Percentiles rank a stretch among this genome's conserved stretches.
These are phyloP conservation scores for Eimeria maxima DNA, from an alignment of 169 alveolate species.

Conservation along the genomic window DNA sequence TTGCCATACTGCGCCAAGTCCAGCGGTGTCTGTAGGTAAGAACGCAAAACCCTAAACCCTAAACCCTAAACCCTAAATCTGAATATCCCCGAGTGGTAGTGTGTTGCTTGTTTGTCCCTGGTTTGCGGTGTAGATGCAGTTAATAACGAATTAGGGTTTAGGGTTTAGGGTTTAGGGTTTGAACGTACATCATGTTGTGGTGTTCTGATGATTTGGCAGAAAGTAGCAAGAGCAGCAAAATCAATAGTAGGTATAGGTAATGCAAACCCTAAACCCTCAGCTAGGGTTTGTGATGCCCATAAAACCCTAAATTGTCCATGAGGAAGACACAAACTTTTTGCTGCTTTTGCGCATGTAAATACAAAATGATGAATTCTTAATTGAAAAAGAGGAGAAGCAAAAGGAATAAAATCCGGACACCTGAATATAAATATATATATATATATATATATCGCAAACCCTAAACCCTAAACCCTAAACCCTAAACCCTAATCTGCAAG, in stretches of 20 bases:
- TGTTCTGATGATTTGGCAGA: conserved; percentile 25
- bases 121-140: not conserved
- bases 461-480: conserved; percentile 30
- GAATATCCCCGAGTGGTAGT: no score
- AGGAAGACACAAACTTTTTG: not conserved
- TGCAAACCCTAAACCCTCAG: conserved; percentile 13
- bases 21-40: conserved; percentile 13
- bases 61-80: conserved; percentile 32
- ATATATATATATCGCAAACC: no score
- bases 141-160: not conserved
- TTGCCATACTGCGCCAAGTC: conserved; percentile 43
- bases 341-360: conserved; percentile 3
- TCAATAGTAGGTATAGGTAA: not conserved
- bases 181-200: conserved; percentile 8
- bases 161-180: conserved; percentile 20
- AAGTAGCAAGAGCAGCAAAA: conserved; percentile 10
- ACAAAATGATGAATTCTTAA: not conserved
- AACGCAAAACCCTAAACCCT: conserved; percentile 31
- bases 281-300: conserved; percentile 39
- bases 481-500: conserved; percentile 1
- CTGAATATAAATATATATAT: no score
- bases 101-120: no score
- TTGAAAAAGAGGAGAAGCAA: not conserved
- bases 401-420: conserved; percentile 27
- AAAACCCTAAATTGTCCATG: conserved; percentile 15